A percentile compares a stretch with the other conserved stretches of the same genome.
These are phyloP conservation scores for Coemansia sp. DNA, from an alignment of 192 early-diverging fungal genomes.

Conservation along the genomic window DNA sequence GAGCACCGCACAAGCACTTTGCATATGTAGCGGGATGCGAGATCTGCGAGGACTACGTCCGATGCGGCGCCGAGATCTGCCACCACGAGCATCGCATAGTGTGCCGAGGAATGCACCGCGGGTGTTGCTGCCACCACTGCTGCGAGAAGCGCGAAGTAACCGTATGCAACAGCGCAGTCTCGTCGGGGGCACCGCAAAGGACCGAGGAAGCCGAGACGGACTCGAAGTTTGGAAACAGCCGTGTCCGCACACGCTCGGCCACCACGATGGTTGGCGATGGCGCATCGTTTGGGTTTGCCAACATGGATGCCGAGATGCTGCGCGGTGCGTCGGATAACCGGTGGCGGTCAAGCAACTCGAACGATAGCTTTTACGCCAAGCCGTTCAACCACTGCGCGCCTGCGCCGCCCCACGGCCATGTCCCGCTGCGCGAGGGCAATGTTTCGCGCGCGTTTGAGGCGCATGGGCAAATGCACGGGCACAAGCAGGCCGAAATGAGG, in stretches of 20 bases:
- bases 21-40: conserved; percentile 46
- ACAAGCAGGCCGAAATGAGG: conserved; percentile 34
- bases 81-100: conserved; percentile 43
- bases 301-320: conserved; percentile 50
- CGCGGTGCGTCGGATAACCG: conserved; percentile 45
- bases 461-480: conserved; percentile 32
- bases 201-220: conserved; percentile 42
- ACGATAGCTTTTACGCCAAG: conserved; percentile 31
- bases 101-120: conserved; percentile 29
- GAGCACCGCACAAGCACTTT: conserved; percentile 26
- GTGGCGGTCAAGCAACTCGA: conserved; percentile 19
- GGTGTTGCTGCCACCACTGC: conserved; percentile 35
- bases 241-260: conserved; percentile 43
- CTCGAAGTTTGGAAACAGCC: conserved; percentile 39
- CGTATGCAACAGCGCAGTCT: conserved; percentile 9
- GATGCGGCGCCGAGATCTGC: conserved; percentile 32
- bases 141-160: conserved; percentile 20
- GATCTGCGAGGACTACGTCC: conserved; percentile 49
- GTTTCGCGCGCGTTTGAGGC: conserved; percentile 29
- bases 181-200: conserved; percentile 15
- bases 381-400: conserved; percentile 17
- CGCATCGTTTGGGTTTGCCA: conserved; percentile 46
- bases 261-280: conserved; percentile 41
- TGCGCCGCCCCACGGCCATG: conserved; percentile 28
- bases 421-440: conserved; percentile 35